phyloP scores from a whole-genome alignment of 257 asterid genomes.

The Petunia secreta region DNA sequence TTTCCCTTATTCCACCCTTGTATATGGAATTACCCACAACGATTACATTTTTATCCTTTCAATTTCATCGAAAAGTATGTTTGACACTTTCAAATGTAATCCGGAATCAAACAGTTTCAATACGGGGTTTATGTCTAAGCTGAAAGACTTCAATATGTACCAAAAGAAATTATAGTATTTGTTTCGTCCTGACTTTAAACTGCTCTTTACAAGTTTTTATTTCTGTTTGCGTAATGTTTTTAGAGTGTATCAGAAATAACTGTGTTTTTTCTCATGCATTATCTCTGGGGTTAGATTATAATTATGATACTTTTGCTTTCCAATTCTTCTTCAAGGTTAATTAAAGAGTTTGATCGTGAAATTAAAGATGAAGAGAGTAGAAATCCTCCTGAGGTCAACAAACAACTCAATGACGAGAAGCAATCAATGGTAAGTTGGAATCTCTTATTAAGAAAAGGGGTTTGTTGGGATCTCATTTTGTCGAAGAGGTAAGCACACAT shows the following conservation, averaged over 20 bases:
- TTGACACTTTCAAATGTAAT: conserved; percentile 14
- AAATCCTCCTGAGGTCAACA: conserved; percentile 74
- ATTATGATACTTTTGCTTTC: neutral
- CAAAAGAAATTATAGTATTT: neutral
- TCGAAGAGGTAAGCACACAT: neutral
- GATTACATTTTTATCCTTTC: neutral
- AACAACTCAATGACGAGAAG: conserved; percentile 93
- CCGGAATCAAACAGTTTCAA: neutral
- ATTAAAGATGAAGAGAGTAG: conserved; percentile 89
- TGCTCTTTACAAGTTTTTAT: conserved; percentile 6
- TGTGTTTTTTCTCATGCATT: neutral
- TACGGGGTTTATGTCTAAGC: neutral
- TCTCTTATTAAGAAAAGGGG: conserved; percentile 10
- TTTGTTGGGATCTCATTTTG: conserved; percentile 7
- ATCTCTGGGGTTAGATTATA: neutral
- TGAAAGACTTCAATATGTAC: neutral
- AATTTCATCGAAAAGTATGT: neutral
- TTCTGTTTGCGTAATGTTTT: neutral
- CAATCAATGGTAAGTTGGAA: conserved; percentile 73
- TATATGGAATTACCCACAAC: neutral
- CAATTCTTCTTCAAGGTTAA: conserved; percentile 53
- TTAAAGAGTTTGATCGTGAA: conserved; percentile 96
- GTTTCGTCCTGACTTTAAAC: neutral
- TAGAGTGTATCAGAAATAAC: conserved; percentile 7
- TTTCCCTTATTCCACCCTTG: neutral